These are phyloP conservation scores for Aspergillus aculeatinus DNA, from an alignment of 2,329 filamentous ascomycete genomes.

Conservation along the genomic window DNA sequence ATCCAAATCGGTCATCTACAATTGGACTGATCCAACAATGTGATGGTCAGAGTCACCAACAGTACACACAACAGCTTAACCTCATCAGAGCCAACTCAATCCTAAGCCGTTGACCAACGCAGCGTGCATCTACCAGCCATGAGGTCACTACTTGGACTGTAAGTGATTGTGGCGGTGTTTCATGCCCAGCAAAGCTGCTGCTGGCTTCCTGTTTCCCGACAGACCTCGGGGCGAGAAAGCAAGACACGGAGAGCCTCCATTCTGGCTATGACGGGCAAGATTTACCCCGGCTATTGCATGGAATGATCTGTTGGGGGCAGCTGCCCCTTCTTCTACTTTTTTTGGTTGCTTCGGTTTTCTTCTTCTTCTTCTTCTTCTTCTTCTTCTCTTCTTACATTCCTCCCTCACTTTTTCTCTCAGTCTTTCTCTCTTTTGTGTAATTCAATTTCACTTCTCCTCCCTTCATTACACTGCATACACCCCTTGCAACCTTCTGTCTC, in stretches of 20 bases:
- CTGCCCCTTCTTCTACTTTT: constrained; percentile 9
- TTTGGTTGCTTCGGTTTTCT: background rate
- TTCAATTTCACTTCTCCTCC: background rate
- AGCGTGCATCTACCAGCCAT: background rate
- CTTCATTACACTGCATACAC: constrained; percentile 1
- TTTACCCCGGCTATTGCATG: background rate
- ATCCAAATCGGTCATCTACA: no score
- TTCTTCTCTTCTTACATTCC: background rate
- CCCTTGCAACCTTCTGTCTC: constrained; percentile 20
- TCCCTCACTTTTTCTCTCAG: background rate
- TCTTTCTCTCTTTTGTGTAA: background rate
- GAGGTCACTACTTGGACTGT: background rate
- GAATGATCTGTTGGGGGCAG: background rate
- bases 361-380: constrained; percentile 1
- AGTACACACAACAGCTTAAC: no score
- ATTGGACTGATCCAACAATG: no score
- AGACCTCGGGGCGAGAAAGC: background rate
- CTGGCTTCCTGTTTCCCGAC: background rate
- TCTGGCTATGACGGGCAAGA: background rate
- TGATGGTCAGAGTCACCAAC: no score
- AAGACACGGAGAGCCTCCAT: background rate
- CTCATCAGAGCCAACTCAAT: background rate
- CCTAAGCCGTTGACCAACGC: background rate
- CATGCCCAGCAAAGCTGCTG: background rate
- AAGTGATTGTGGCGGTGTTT: background rate